Percentiles rank a stretch among this genome's conserved stretches.
phyloP scores from a whole-genome alignment of 139 green algal genomes.

The Asterochloris sp. region DNA sequence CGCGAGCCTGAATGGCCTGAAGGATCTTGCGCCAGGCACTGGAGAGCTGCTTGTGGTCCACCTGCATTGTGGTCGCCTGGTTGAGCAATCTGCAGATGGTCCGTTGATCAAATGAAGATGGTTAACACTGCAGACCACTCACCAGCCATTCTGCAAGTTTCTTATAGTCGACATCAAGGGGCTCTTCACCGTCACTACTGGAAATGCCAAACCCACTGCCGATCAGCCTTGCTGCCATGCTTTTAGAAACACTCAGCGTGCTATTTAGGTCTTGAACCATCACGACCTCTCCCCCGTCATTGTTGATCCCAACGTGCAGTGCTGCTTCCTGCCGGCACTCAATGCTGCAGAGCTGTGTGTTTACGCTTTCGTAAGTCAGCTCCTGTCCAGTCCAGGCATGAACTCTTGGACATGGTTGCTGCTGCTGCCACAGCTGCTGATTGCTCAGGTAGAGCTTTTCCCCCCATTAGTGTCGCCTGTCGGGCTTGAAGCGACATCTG shows the following conservation, averaged over 20 bases:
- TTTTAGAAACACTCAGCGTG: neutral
- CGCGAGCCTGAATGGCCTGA: conserved; percentile 59
- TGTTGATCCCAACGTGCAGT: too few relatives aligned
- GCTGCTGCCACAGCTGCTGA: too few relatives aligned
- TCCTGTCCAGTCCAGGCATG: too few relatives aligned
- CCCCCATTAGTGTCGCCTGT: too few relatives aligned
- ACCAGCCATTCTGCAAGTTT: conserved; percentile 77
- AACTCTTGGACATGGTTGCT: too few relatives aligned
- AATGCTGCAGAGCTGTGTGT: too few relatives aligned
- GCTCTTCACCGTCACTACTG: conserved; percentile 33
- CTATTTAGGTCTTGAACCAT: neutral
- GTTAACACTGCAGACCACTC: neutral
- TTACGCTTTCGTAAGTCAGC: too few relatives aligned
- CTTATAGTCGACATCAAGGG: conserved; percentile 69
- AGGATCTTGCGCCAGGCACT: conserved; percentile 70
- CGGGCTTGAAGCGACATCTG: too few relatives aligned
- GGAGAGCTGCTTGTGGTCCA: conserved; percentile 62
- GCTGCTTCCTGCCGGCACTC: too few relatives aligned
- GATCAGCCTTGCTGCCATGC: neutral
- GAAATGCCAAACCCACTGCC: conserved; percentile 4
- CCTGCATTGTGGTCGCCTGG: conserved; percentile 34
- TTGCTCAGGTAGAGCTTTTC: too few relatives aligned
- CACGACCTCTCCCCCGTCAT: too few relatives aligned
- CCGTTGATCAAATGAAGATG: neutral
- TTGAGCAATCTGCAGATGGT: neutral